Evolutionary conservation across 345 rosid genomes (phyloP), one percentile per base, ranked within the genome.

Genomic region (Dimocarpus longan): DNA sequence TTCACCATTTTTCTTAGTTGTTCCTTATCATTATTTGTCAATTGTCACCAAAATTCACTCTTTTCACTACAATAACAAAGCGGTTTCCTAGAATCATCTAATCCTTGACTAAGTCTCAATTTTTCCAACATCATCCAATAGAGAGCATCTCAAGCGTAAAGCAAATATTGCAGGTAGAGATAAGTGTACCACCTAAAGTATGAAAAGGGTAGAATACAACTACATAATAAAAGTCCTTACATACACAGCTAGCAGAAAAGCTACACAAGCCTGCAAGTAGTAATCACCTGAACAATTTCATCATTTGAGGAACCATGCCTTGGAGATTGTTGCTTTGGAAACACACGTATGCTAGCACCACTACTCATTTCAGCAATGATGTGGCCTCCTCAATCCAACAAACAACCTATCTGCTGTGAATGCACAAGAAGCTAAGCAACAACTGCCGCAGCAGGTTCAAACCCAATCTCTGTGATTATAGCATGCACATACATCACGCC

Each of bases 241-340:
- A 50, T 8, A 16, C 12, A 66, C 22, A 16, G 64, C 37, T 12
- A 60, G 68, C 21, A 68, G 71, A 80, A 66, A 54, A 22, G 13
- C 24, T 42, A 78, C 7, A 19, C 37, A 66, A 21, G 66, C 42
- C 32, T 19, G 32, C 10, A 60, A 44, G 39, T 79, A 24, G 9
- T 50, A 65, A 57, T 87, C 79, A 93, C 97, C 93, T 93, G 95
- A 71, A 93, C 92, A 76, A 91, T 86, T 87, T 91, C 92, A 60
- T 91, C 95, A 84, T 87, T 87, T 21, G 84, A 85, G 54, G 84
- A 66, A 10, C 87, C 93, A 82, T 74, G 79, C 76, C 85, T 91
- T 10, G 88, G 82, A 62, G 85, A 86, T 74, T 88, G 91, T 66
- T 93, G 95, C 84, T 82, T 90, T 3, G 89, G 84, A 82, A 32